A percentile compares a stretch with the other conserved stretches of the same genome.
Conservation (phyloP, 352 stramenopile species). For the Thraustochytrium sp. region DNA sequence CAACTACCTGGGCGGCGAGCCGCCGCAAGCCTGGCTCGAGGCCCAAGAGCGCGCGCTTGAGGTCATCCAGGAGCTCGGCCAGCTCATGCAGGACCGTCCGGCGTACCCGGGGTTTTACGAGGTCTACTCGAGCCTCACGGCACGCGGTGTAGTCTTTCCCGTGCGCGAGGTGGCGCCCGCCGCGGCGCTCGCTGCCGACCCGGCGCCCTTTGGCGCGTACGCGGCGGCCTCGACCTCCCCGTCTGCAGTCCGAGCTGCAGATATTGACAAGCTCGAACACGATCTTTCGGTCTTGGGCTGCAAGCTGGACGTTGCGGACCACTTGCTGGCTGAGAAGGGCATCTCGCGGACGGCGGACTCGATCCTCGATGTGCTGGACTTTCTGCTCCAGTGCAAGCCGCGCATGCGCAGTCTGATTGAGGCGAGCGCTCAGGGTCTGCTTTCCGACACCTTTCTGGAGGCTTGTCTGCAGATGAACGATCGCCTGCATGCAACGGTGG, state of each 20-base stretch:
- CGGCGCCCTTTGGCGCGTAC: neutral
- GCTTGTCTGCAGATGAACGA: conserved; percentile 20
- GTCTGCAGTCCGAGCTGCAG: neutral
- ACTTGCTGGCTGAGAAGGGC: neutral
- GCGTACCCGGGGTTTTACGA: conserved; percentile 16
- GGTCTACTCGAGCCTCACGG: neutral
- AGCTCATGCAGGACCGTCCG: neutral
- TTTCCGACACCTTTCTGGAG: neutral
- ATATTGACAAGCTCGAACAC: conserved; percentile 38
- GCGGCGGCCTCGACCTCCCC: neutral
- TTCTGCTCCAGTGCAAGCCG: conserved; percentile 35
- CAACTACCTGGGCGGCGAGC: neutral
- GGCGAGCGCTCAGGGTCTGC: conserved; percentile 11
- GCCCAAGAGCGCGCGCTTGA: conserved; percentile 5
- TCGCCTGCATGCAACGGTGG: neutral
- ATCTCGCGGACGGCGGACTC: neutral
- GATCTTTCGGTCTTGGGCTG: conserved; percentile 9
- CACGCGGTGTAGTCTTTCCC: neutral
- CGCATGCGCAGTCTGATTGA: conserved; percentile 10
- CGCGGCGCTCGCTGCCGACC: neutral
- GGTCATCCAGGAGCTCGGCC: conserved; percentile 34
- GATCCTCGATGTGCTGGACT: conserved; percentile 32
- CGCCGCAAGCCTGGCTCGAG: conserved; percentile 2
- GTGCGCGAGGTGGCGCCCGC: neutral
- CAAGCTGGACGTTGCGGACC: conserved; percentile 25